These are phyloP conservation scores for Acephala macrosclerotiorum DNA, from an alignment of 2,329 filamentous ascomycete species.

Conservation along the genomic window DNA sequence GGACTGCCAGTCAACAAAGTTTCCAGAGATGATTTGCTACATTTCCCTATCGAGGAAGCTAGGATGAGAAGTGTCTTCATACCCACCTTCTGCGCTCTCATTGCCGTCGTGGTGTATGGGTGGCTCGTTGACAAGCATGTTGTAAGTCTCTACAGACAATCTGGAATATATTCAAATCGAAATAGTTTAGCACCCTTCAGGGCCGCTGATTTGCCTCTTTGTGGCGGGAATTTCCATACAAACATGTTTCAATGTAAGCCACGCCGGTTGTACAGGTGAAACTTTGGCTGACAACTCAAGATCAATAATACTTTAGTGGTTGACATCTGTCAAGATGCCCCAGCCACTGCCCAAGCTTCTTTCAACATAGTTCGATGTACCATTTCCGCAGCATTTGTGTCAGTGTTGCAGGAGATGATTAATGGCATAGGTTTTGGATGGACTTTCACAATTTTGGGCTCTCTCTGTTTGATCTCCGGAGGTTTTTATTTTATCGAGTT, in stretches of 20 bases:
- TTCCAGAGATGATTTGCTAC: slow-evolving; percentile 54
- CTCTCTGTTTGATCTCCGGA: no score
- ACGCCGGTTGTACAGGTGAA: no score
- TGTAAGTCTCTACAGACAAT: slow-evolving; percentile 3
- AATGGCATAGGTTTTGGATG: no score
- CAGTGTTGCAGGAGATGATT: no score
- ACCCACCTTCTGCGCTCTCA: slow-evolving; percentile 27
- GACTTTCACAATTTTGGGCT: no score
- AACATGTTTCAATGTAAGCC: slow-evolving; percentile 12
- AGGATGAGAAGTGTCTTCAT: slow-evolving; percentile 27
- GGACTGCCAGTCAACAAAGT: slow-evolving; percentile 53
- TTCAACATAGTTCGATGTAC: no score
- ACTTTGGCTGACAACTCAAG: no score
- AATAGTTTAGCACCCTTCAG: slow-evolving; percentile 47
- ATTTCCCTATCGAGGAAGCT: slow-evolving; percentile 44
- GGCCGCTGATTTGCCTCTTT: slow-evolving; percentile 52
- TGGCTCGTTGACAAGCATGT: slow-evolving; percentile 36
- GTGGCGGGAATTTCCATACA: slow-evolving; percentile 52
- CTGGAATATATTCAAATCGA: slow-evolving; percentile 1
- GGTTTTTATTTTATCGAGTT: no score
- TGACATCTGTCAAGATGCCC: no score
- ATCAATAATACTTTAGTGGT: no score
- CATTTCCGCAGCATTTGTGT: no score
- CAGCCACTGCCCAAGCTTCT: no score
- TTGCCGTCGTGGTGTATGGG: slow-evolving; percentile 37